A percentile compares a stretch with the other conserved stretches of the same genome.
Conservation (phyloP, 139 green algal species). For the Chlamydomonas applanata region DNA sequence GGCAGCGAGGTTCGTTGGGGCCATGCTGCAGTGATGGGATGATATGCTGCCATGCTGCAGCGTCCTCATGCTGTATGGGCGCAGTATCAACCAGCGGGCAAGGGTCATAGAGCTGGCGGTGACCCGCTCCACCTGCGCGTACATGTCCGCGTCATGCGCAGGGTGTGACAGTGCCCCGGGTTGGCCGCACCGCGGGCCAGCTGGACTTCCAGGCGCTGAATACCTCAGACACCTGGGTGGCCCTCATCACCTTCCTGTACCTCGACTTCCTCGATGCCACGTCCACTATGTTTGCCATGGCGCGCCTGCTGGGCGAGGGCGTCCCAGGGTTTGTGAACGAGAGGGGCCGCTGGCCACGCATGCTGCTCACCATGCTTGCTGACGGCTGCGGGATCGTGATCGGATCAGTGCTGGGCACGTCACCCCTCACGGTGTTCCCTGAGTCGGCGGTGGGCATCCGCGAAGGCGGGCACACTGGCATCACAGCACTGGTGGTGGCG, state of each 20-base stretch:
- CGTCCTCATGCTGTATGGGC: too few relatives aligned
- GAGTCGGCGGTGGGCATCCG: conserved; percentile 46
- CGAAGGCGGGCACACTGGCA: conserved; percentile 46
- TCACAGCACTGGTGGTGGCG: conserved; percentile 29
- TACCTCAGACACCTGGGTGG: conserved; percentile 9
- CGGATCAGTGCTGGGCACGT: conserved; percentile 71
- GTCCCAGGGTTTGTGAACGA: conserved; percentile 28
- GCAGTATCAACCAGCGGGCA: too few relatives aligned
- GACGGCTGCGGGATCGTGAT: conserved; percentile 70
- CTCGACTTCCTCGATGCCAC: conserved; percentile 79
- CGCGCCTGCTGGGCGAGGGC: conserved; percentile 60
- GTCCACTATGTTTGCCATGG: conserved; percentile 70
- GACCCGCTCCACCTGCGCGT: too few relatives aligned
- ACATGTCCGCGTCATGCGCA: conserved; percentile 18
- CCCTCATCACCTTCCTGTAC: conserved; percentile 53
- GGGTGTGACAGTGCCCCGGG: conserved; percentile 44
- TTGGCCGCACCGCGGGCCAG: conserved; percentile 2
- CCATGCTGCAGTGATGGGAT: too few relatives aligned
- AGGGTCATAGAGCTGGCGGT: too few relatives aligned
- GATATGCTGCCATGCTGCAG: too few relatives aligned
- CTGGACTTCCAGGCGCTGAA: conserved; percentile 15
- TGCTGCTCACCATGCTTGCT: conserved; percentile 56
- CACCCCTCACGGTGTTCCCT: conserved; percentile 71
- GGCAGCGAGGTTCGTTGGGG: too few relatives aligned
- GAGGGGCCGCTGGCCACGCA: conserved; percentile 50